Conservation (phyloP, 192 early-diverging fungal species). For the Backusella macrospora region DNA sequence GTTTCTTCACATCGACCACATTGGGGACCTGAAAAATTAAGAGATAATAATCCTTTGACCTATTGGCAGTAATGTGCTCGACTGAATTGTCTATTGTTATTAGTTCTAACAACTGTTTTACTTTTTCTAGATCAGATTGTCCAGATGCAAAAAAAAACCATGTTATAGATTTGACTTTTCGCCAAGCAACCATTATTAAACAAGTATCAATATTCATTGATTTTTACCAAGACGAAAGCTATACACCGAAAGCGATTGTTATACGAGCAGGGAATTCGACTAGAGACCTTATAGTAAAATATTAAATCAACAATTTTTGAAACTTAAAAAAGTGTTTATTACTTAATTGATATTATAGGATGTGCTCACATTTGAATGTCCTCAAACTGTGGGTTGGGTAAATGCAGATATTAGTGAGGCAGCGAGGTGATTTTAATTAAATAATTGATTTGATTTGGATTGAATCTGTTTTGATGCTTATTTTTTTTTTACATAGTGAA, state of each 20-base stretch:
- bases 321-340: background rate
- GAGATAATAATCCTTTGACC: constrained; percentile 67
- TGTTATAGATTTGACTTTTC: constrained; percentile 73
- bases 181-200: constrained; percentile 59
- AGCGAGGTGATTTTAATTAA: constrained; percentile 1
- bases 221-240: constrained; percentile 80
- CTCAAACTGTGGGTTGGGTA: constrained; percentile 69
- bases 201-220: constrained; percentile 71
- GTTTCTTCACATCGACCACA: constrained; percentile 68
- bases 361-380: constrained; percentile 52
- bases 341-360: constrained; percentile 41
- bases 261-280: constrained; percentile 69
- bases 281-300: constrained; percentile 63
- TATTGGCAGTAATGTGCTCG: constrained; percentile 75
- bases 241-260: constrained; percentile 69
- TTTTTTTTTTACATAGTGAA: constrained; percentile 28
- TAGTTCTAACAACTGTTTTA: background rate
- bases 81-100: background rate
- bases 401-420: constrained; percentile 56
- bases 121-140: constrained; percentile 43
- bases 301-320: no score
- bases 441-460: constrained; percentile 24
- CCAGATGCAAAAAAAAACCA: constrained; percentile 78
- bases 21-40: constrained; percentile 63
- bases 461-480: background rate